Evolutionary conservation across 2,329 filamentous ascomycete species (phyloP).

Genomic region (Phyllosticta capitalensis): DNA sequence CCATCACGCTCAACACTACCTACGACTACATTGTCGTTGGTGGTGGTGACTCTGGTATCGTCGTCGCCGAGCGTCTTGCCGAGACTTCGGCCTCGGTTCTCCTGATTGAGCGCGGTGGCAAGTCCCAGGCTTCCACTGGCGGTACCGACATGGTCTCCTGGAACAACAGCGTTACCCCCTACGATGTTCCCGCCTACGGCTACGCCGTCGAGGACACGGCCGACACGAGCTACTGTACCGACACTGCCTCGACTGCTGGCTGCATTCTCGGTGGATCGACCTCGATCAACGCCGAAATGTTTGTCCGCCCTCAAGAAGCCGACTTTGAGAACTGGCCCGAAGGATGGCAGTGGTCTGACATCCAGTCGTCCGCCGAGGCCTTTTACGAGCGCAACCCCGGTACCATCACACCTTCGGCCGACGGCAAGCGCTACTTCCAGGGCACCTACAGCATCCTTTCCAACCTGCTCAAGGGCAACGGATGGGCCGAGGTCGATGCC

Average conservation of each 20-base stretch:
- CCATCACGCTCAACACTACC: slow-evolving; percentile 20
- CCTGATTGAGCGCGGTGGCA: slow-evolving; percentile 30
- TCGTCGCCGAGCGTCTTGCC: slow-evolving; percentile 28
- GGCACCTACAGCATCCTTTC: slow-evolving; percentile 15
- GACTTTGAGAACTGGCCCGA: slow-evolving; percentile 22
- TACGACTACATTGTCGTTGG: slow-evolving; percentile 35
- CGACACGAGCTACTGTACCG: slow-evolving; percentile 25
- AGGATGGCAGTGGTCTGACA: slow-evolving; percentile 17
- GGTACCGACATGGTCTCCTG: slow-evolving; percentile 22
- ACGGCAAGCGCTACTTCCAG: slow-evolving; percentile 18
- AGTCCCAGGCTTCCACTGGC: slow-evolving; percentile 25
- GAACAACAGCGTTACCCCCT: slow-evolving; percentile 28
- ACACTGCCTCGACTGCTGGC: slow-evolving; percentile 27
- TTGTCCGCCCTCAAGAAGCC: slow-evolving; percentile 22
- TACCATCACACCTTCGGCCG: slow-evolving; percentile 14
- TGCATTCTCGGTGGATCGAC: slow-evolving; percentile 32
- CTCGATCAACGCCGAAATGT: slow-evolving; percentile 27
- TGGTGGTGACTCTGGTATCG: slow-evolving; percentile 29
- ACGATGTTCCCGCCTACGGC: slow-evolving; percentile 28
- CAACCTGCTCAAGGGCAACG: slow-evolving; percentile 14
- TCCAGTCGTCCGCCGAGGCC: slow-evolving; percentile 14
- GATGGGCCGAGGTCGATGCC: slow-evolving; percentile 15
- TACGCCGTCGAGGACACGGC: slow-evolving; percentile 19
- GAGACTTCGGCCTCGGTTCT: slow-evolving; percentile 30
- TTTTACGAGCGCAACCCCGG: slow-evolving; percentile 19